Evolutionary conservation across 2,329 filamentous ascomycete genomes (phyloP), one percentile per base, ranked within the genome.

Genomic region (Exophiala lecanii-corni): DNA sequence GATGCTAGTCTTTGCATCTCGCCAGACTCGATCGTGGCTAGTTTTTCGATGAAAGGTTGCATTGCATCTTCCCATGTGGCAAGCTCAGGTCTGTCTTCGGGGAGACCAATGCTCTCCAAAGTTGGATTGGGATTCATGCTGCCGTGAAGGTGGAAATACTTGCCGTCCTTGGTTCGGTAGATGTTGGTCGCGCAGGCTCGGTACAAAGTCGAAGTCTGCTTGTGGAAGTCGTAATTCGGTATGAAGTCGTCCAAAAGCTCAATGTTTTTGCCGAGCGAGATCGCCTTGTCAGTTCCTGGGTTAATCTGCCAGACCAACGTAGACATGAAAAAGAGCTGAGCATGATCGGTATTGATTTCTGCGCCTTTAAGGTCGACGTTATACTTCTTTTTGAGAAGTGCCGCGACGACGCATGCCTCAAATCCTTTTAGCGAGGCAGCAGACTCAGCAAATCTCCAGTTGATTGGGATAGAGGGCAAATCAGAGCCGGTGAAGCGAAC

Each of bases 171-270:
- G 12, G 66, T 70, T 10, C 60, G 59, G 52, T 74, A 74, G 34
- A 74, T 72, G 40, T 72, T 73, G 0, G 71, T 53, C 9, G 41
- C 44, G 4, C 35, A 41, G 2, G 17, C 12, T 10, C 45, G 38
- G 36, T 47, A 47, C 73, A 5, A 74, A 75, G 7, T 82, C 78
- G 49, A 64, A 79, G 23, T 69, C 71, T 2, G 73, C 79, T 13
- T 80, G 82, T 63, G 81, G 80, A 13, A 80, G 76, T 31, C 69
- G 79, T 31, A 84, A 75, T 55, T 79, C 79, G 1, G 80, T 82
- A 50, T 43, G 26, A 46, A 17, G 26, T 39, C 42, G 30, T 51
- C 23, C 40, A 51, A 33, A 21, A 44, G 45, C 20, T 46, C 33
- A 15, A 33, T 17, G n/a, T 42, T 40, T 5, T 47, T 49, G 20